A percentile compares a stretch with the other conserved stretches of the same genome.
These are phyloP conservation scores for Penicillium thymicola DNA, from an alignment of 2,329 filamentous ascomycete species.

Conservation along the genomic window DNA sequence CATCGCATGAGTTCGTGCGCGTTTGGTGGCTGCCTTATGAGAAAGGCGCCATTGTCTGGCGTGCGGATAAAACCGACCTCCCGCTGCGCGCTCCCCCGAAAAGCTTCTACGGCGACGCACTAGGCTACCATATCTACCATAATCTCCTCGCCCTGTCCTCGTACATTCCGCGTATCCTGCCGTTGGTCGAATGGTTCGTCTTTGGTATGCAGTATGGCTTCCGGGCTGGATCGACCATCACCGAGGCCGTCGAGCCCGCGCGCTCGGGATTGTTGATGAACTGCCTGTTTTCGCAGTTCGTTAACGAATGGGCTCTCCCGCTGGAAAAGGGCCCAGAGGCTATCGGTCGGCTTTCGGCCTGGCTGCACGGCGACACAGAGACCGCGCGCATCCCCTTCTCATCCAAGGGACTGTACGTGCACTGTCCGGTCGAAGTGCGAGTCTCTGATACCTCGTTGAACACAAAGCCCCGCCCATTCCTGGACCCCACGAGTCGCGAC, in stretches of 20 bases:
- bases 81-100: constrained; percentile 57
- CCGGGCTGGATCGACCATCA: constrained; percentile 59
- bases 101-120: constrained; percentile 74
- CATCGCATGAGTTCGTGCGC: constrained; percentile 78
- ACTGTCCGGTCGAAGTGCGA: constrained; percentile 89
- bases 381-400: constrained; percentile 74
- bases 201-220: constrained; percentile 98
- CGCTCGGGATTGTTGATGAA: constrained; percentile 86
- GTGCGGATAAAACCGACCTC: constrained; percentile 71
- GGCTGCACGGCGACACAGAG: constrained; percentile 74
- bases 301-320: constrained; percentile 97
- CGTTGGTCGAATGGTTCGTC: constrained; percentile 91
- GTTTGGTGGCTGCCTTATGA: constrained; percentile 99
- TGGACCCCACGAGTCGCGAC: constrained; percentile 68
- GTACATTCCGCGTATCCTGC: constrained; percentile 73
- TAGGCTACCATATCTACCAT: constrained; percentile 90
- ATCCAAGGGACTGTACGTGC: constrained; percentile 75
- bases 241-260: constrained; percentile 74
- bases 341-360: constrained; percentile 74
- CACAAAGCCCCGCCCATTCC: constrained; percentile 55
- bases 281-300: constrained; percentile 96
- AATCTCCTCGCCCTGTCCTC: constrained; percentile 80
- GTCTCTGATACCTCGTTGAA: constrained; percentile 65
- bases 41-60: constrained; percentile 82
- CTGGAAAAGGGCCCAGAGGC: constrained; percentile 83